Evolutionary conservation across 2,329 filamentous ascomycete genomes (phyloP).

Genomic region (Pseudogymnoascus sp.): DNA sequence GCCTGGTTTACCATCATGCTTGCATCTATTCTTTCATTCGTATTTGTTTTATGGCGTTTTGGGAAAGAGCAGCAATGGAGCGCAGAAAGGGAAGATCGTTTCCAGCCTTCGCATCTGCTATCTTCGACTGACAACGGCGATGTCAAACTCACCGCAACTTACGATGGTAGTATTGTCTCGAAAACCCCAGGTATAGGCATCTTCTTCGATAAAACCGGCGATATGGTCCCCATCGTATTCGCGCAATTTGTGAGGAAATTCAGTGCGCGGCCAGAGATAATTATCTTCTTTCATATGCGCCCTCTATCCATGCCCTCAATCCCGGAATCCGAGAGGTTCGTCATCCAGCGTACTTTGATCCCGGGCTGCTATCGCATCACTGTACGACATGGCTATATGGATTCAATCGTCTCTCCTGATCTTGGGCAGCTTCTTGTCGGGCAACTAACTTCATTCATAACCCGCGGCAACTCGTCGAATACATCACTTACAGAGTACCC

Average conservation of each 20-base stretch:
- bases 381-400: constrained; percentile 64
- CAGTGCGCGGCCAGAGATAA: constrained; percentile 54
- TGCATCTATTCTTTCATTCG: constrained; percentile 48
- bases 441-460: constrained; percentile 46
- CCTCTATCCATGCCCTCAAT: constrained; percentile 51
- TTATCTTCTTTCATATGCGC: constrained; percentile 67
- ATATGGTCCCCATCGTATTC: constrained; percentile 57
- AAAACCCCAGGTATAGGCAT: constrained; percentile 54
- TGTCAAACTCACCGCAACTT: constrained; percentile 31
- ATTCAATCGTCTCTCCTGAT: constrained; percentile 58
- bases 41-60: constrained; percentile 70
- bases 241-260: constrained; percentile 67
- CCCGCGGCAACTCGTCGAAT: constrained; percentile 26
- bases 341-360: constrained; percentile 33
- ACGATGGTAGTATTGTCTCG: constrained; percentile 33
- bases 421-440: constrained; percentile 48
- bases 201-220: constrained; percentile 70
- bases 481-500: constrained; percentile 16
- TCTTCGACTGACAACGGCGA: constrained; percentile 26
- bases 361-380: constrained; percentile 61
- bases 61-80: constrained; percentile 72
- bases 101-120: constrained; percentile 40
- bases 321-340: constrained; percentile 38
- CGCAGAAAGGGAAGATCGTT: constrained; percentile 55
- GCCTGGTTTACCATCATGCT: constrained; percentile 71